These are phyloP conservation scores for Neoboletus magnificus DNA, from an alignment of 768 basidiomycete genomes.

Conservation along the genomic window DNA sequence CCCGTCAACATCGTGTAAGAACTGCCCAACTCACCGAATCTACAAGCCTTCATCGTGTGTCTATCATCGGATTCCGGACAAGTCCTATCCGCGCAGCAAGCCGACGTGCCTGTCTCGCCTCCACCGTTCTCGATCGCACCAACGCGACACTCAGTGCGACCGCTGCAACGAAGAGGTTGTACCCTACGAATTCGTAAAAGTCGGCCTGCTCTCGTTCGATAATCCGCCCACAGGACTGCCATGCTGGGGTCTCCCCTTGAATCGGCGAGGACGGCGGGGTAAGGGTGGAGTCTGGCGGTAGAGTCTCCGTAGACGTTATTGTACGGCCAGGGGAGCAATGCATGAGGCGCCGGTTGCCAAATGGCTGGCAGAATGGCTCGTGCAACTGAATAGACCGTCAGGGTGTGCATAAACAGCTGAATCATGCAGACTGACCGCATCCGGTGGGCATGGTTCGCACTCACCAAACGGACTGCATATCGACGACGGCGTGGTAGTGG, in stretches of 20 bases:
- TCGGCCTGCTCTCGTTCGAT: constrained; percentile 74
- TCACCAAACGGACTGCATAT: constrained; percentile 54
- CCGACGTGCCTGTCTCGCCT: constrained; percentile 72
- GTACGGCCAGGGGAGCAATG: constrained; percentile 57
- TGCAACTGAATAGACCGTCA: constrained; percentile 49
- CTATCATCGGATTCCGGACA: constrained; percentile 35
- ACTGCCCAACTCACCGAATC: constrained; percentile 2
- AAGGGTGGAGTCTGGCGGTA: constrained; percentile 12
- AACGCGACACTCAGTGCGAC: constrained; percentile 65
- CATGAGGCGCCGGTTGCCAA: constrained; percentile 86
- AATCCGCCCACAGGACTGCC: constrained; percentile 92
- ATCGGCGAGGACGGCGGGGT: constrained; percentile 7
- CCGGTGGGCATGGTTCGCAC: constrained; percentile 63
- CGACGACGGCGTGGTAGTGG: constrained; percentile 5
- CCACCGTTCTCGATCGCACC: constrained; percentile 63
- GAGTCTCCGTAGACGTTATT: constrained; percentile 19
- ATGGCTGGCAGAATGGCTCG: constrained; percentile 94
- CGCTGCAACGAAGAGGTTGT: constrained; percentile 71
- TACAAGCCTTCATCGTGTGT: constrained; percentile 5
- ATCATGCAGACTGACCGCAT: constrained; percentile 44
- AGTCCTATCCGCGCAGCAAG: constrained; percentile 86
- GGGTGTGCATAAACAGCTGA: constrained; percentile 1
- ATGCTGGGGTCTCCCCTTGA: constrained; percentile 69
- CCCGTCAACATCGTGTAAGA: neutral
- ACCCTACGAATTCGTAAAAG: constrained; percentile 88